Conservation (phyloP, 2,329 filamentous ascomycete species). For the Trichoderma polysporum region DNA sequence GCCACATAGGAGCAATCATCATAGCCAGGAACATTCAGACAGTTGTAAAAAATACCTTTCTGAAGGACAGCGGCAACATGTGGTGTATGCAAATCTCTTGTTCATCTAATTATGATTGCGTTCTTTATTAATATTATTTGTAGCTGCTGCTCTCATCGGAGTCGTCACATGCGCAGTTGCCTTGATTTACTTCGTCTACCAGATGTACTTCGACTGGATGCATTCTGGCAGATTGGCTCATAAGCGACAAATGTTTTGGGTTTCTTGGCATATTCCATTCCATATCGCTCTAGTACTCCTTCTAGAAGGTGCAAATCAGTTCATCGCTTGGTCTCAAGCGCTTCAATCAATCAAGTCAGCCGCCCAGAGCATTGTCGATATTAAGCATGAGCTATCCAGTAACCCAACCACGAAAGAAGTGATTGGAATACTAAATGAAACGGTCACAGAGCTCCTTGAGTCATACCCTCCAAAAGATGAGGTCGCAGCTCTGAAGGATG, state of each 20-base stretch:
- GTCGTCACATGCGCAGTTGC: slow-evolving; percentile 40
- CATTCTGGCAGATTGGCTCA: slow-evolving; percentile 59
- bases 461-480: background rate
- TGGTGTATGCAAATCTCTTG: no score
- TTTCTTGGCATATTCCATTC: slow-evolving; percentile 59
- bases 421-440: background rate
- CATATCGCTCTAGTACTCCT: slow-evolving; percentile 62
- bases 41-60: no score
- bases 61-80: no score
- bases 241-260: slow-evolving; percentile 60
- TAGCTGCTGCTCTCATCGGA: slow-evolving; percentile 35
- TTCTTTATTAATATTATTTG: background rate
- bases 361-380: background rate
- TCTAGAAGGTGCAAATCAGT: slow-evolving; percentile 62
- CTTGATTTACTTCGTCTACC: slow-evolving; percentile 47
- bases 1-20: no score
- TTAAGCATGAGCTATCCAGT: background rate
- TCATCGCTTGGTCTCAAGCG: slow-evolving; percentile 41
- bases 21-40: no score
- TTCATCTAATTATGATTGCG: no score
- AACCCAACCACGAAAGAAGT: background rate
- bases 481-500: background rate
- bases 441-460: background rate
- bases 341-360: background rate
- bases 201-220: slow-evolving; percentile 60